Evolutionary conservation across 331 rosid species (phyloP).

Genomic region (Rosa hybrid): DNA sequence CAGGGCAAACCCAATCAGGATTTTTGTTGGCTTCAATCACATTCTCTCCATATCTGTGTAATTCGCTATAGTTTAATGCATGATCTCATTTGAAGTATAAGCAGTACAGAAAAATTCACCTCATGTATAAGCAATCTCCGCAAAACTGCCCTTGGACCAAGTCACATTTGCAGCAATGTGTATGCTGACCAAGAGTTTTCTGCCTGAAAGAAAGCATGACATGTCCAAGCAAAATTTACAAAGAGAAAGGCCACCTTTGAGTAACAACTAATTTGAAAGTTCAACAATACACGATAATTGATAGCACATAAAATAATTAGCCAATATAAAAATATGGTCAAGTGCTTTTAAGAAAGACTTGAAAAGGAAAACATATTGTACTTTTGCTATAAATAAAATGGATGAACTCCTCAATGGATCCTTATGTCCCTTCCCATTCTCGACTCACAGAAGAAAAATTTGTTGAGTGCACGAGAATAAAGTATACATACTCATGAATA

Average conservation of each 20-base stretch:
- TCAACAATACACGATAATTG: neutral
- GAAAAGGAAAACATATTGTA: neutral
- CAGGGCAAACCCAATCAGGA: constrained; percentile 65
- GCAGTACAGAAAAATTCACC: constrained; percentile 39
- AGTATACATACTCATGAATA: neutral
- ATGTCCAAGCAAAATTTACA: constrained; percentile 3
- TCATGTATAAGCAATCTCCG: constrained; percentile 86
- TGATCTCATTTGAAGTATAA: neutral
- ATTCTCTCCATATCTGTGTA: constrained; percentile 74
- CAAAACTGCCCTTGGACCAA: constrained; percentile 63
- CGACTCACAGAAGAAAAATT: neutral
- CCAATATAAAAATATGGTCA: neutral
- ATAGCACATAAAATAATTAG: neutral
- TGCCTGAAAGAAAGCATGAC: constrained; percentile 51
- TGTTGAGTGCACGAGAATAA: neutral
- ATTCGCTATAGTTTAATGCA: neutral
- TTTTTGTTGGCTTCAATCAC: constrained; percentile 50
- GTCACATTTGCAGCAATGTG: constrained; percentile 59
- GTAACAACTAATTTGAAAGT: neutral
- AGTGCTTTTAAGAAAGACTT: neutral
- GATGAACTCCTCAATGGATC: neutral
- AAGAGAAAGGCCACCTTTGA: constrained; percentile 10
- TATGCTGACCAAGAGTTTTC: constrained; percentile 56
- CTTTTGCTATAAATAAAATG: neutral
- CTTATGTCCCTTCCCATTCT: neutral